phyloP scores from a whole-genome alignment of 2,329 filamentous ascomycete genomes.

The Fonsecaea multimorphosa region DNA sequence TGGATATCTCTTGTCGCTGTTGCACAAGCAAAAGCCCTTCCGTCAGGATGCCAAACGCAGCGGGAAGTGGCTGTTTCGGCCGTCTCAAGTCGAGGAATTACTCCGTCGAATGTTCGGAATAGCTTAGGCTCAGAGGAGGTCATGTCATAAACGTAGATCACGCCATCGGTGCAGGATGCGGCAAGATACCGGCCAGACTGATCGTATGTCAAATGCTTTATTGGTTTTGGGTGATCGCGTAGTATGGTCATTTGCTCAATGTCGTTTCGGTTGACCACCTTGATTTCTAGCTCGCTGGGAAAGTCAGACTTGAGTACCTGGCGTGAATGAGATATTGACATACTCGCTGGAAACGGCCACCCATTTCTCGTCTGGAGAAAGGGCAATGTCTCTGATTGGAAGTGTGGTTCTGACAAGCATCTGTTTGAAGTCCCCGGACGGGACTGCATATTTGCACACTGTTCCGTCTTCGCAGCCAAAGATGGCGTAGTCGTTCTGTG shows the following conservation, averaged over 20 bases:
- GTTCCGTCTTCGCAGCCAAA: conserved; percentile 92
- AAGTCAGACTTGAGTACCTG: not conserved
- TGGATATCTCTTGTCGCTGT: conserved; percentile 84
- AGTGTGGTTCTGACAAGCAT: conserved; percentile 84
- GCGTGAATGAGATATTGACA: conserved; percentile 41
- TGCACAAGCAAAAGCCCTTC: conserved; percentile 83
- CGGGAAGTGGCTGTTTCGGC: conserved; percentile 77
- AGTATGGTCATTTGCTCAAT: conserved; percentile 77
- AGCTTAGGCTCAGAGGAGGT: conserved; percentile 79
- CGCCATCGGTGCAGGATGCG: conserved; percentile 85
- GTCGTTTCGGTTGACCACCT: conserved; percentile 82
- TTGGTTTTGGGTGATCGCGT: conserved; percentile 81
- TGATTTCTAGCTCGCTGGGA: conserved; percentile 78
- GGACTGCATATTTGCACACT: conserved; percentile 90
- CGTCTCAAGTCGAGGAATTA: conserved; percentile 78
- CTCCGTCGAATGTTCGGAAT: conserved; percentile 80
- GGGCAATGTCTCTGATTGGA: conserved; percentile 81
- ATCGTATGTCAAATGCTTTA: conserved; percentile 91
- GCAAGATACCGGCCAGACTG: conserved; percentile 75
- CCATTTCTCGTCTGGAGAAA: conserved; percentile 84
- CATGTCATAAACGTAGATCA: conserved; percentile 88
- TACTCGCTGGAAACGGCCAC: conserved; percentile 93
- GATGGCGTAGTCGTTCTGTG: conserved; percentile 79
- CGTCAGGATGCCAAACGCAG: conserved; percentile 91
- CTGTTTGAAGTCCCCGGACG: conserved; percentile 71